Evolutionary conservation across 2,329 filamentous ascomycete species (phyloP), one percentile per base, ranked within the genome.

Genomic region (Aspergillus tanneri): DNA sequence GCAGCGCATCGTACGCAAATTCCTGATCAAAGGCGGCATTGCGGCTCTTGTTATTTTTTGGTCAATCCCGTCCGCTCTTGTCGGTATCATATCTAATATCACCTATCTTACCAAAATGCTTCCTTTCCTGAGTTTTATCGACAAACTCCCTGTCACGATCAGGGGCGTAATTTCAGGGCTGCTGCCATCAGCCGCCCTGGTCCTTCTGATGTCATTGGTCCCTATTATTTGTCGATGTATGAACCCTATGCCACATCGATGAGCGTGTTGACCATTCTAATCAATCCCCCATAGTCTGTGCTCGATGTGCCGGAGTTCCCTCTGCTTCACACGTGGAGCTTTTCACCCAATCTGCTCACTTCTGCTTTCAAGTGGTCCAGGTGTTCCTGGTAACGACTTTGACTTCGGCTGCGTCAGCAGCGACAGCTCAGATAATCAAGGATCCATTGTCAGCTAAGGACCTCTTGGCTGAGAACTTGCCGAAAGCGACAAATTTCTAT

Each of bases 401-500:
- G 35, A 84, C 87, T 1, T 92, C 90, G 3, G 87, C 88, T 7
- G 91, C 91, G 3, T 84, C 90, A 1, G 80, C 87, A 1, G 83
- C 89, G 0, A 78, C 83, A 1, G 72, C 81, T 18, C 69, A 85
- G 35, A 85, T 95, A 41, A 73, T 84, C 19, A 55, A 85, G 1
- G 66, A 89, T 34, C 90, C 90, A 0, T 69, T 77, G 7, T 76
- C 76, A 0, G 80, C 82, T 4, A 84, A 89, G 1, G 73, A 73
- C 9, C 73, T 93, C 5, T 76, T 96, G 8, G 86, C 90, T 0
- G 65, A 79, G 32, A 87, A 89, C 54, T 74, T 99, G 2, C 93
- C 93, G 14, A 88, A 85, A 56, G 86, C 90, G 0, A 92, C 90
- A 50, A 97, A 95, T 69, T 95, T 96, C 64, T 99, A 96, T 69